Conservation (phyloP, 2,329 filamentous ascomycete species). For the Lasiodiplodia citricola region DNA sequence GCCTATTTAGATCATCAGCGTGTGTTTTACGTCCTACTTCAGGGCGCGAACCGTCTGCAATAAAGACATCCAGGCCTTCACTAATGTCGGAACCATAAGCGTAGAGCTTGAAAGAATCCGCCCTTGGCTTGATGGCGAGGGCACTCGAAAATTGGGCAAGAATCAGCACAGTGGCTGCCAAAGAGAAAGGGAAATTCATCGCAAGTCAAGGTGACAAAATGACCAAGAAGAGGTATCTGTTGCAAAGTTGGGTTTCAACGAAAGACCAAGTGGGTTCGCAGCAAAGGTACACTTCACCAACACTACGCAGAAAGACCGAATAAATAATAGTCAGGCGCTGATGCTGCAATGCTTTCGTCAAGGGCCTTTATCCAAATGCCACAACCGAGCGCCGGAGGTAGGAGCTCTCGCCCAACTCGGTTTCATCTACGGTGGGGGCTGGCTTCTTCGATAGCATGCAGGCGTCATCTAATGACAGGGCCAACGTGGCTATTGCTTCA, state of each 20-base stretch:
- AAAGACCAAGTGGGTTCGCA: neutral
- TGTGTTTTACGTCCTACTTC: no score
- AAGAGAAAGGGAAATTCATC: slow-evolving; percentile 12
- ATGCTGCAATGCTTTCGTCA: neutral
- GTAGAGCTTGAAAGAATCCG: slow-evolving; percentile 35
- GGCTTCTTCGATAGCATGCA: slow-evolving; percentile 7
- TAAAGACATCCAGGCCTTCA: slow-evolving; percentile 39
- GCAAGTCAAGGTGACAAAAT: neutral
- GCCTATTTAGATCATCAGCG: slow-evolving; percentile 31
- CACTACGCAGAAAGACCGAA: neutral
- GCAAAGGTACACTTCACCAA: neutral
- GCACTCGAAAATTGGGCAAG: neutral
- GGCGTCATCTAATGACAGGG: slow-evolving; percentile 5
- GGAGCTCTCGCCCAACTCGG: neutral
- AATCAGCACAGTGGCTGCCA: slow-evolving; percentile 4
- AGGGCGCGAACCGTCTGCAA: slow-evolving; percentile 39
- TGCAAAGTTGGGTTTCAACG: neutral
- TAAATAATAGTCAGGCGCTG: neutral
- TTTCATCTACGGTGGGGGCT: neutral
- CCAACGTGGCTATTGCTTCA: slow-evolving; percentile 1
- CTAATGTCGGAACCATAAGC: slow-evolving; percentile 37
- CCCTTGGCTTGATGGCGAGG: slow-evolving; percentile 8
- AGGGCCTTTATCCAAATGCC: neutral
- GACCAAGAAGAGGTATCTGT: neutral
- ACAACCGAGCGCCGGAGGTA: neutral